phyloP scores from a whole-genome alignment of 2,329 filamentous ascomycete species.

The Hymenoscyphus fraxineus region DNA sequence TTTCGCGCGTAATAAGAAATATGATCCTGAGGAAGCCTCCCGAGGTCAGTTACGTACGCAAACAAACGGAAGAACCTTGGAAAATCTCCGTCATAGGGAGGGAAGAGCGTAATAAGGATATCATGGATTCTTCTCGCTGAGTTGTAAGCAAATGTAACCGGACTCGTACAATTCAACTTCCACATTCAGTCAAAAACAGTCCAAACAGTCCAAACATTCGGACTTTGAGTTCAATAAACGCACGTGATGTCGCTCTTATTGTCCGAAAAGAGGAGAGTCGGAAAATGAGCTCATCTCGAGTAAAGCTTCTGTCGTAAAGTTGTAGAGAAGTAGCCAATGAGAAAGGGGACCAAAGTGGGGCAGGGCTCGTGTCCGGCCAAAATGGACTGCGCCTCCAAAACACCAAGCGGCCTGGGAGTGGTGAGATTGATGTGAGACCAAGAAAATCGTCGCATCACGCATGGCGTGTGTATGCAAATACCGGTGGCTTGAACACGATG shows the following conservation, averaged over 20 bases:
- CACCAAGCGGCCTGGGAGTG: neutral
- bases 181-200: neutral
- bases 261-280: neutral
- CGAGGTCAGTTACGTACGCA: no score
- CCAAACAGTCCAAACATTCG: neutral
- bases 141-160: no score
- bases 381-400: neutral
- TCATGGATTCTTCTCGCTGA: no score
- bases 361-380: neutral
- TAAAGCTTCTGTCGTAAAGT: neutral
- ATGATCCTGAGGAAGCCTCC: no score
- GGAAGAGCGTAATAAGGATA: no score
- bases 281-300: neutral
- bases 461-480: neutral
- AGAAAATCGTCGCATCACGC: neutral
- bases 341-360: neutral
- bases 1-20: no score
- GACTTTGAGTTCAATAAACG: neutral
- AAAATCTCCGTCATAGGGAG: no score
- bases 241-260: neutral
- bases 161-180: no score
- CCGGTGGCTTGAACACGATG: neutral
- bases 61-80: no score
- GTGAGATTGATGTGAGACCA: neutral
- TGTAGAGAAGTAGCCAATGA: neutral